Evolutionary conservation across 192 early-diverging fungal genomes (phyloP).

Genomic region (Phlyctochytrium arcticum): DNA sequence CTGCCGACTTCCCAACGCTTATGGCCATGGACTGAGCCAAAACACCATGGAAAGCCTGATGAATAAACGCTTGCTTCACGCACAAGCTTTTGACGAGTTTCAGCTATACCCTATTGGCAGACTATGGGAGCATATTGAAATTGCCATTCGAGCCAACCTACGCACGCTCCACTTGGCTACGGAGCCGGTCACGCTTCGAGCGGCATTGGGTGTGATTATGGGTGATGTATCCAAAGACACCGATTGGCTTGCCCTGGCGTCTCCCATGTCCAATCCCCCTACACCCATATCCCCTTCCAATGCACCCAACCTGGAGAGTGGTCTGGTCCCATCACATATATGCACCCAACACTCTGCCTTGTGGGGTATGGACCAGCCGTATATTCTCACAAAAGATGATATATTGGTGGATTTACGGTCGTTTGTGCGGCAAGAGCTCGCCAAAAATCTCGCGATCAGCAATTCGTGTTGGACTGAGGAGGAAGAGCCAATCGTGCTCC

Average conservation of each 20-base stretch:
- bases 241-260: no score
- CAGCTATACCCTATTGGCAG: background rate
- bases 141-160: background rate
- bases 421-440: background rate
- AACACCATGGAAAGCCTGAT: background rate
- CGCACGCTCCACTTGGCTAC: background rate
- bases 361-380: background rate
- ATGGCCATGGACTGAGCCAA: background rate
- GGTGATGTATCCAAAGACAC: no score
- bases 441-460: background rate
- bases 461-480: background rate
- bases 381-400: background rate
- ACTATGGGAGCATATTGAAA: background rate
- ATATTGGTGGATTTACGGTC: background rate
- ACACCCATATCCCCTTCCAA: no score
- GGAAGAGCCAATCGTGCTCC: background rate
- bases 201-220: no score
- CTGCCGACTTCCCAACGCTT: background rate
- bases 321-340: no score
- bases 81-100: no score
- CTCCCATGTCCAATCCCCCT: background rate
- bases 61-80: no score
- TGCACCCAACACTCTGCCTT: background rate
- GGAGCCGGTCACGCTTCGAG: background rate
- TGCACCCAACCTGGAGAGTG: no score